A percentile compares a stretch with the other conserved stretches of the same genome.
Evolutionary conservation across 768 basidiomycete genomes (phyloP).

Genomic region (Filobasidium wieringae): DNA sequence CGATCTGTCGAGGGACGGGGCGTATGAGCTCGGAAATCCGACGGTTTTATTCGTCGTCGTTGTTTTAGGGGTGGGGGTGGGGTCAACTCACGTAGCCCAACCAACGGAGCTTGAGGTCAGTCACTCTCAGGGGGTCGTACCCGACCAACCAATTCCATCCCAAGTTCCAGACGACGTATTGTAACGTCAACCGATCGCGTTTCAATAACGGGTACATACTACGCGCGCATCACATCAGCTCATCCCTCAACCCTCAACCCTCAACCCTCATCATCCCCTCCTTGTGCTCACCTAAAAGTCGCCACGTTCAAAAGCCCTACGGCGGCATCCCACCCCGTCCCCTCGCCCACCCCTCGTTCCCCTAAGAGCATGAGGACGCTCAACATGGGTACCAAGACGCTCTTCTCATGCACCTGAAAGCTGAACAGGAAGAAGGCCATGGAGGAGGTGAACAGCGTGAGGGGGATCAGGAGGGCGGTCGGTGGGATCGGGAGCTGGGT

Average conservation of each 20-base stretch:
- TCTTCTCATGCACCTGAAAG: slow-evolving; percentile 94
- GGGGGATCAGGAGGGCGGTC: slow-evolving; percentile 60
- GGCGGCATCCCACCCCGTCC: slow-evolving; percentile 57
- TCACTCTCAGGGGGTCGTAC: slow-evolving; percentile 17
- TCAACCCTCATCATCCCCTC: neutral
- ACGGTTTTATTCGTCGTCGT: too few species aligned
- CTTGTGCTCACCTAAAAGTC: slow-evolving; percentile 60
- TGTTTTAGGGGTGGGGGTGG: slow-evolving; percentile 42
- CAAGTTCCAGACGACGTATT: slow-evolving; percentile 56
- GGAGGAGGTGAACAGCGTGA: slow-evolving; percentile 64
- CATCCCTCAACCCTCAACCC: neutral
- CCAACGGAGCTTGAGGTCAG: neutral
- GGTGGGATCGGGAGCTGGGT: slow-evolving; percentile 36
- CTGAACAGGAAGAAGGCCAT: slow-evolving; percentile 94
- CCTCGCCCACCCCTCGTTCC: slow-evolving; percentile 29
- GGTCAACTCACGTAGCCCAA: slow-evolving; percentile 11
- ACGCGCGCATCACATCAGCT: neutral
- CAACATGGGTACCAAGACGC: slow-evolving; percentile 70
- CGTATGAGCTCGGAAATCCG: neutral
- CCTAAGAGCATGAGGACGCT: slow-evolving; percentile 60
- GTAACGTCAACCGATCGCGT: slow-evolving; percentile 61
- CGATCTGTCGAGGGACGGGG: slow-evolving; percentile 38
- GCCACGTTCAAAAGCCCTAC: slow-evolving; percentile 69
- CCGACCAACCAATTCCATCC: slow-evolving; percentile 79
- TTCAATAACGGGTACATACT: slow-evolving; percentile 90